Evolutionary conservation across 1,139 yeast species (phyloP).

Genomic region (Zygosaccharomyces pseudobailii): DNA sequence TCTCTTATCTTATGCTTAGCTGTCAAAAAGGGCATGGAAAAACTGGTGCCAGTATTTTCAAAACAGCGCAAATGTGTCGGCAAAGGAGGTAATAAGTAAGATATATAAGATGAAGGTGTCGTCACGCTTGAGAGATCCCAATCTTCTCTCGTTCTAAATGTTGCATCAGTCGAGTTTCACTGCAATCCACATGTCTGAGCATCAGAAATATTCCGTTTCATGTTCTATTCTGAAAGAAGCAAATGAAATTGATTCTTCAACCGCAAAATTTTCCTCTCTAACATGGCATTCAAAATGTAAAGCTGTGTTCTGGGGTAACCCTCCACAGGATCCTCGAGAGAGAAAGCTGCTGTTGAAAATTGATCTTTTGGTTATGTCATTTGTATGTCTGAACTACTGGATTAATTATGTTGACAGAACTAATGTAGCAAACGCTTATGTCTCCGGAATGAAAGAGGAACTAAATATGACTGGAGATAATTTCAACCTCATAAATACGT

Average conservation of each 20-base stretch:
- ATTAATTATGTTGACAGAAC: conserved; percentile 39
- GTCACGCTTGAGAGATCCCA: too few relatives aligned
- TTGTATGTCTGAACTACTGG: conserved; percentile 48
- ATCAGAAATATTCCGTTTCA: too few relatives aligned
- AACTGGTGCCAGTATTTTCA: too few relatives aligned
- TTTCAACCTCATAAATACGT: conserved; percentile 34
- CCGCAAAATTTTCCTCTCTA: conserved; percentile 1
- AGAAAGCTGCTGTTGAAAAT: conserved; percentile 3
- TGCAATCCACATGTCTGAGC: too few relatives aligned
- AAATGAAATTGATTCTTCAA: background rate
- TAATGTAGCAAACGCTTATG: conserved; percentile 39
- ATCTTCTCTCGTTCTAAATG: too few relatives aligned
- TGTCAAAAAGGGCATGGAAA: too few relatives aligned
- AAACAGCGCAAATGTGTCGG: too few relatives aligned
- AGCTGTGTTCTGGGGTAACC: conserved; percentile 13
- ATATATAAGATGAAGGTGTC: too few relatives aligned
- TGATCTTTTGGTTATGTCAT: conserved; percentile 47
- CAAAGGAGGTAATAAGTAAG: too few relatives aligned
- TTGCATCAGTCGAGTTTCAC: too few relatives aligned
- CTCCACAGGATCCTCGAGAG: conserved; percentile 2
- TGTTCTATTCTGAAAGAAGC: too few relatives aligned
- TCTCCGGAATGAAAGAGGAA: conserved; percentile 39
- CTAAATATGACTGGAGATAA: conserved; percentile 32
- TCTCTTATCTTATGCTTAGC: too few relatives aligned
- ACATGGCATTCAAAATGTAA: conserved; percentile 7